Conservation (phyloP, 2,329 filamentous ascomycete species). For the Diplodia corticola region DNA sequence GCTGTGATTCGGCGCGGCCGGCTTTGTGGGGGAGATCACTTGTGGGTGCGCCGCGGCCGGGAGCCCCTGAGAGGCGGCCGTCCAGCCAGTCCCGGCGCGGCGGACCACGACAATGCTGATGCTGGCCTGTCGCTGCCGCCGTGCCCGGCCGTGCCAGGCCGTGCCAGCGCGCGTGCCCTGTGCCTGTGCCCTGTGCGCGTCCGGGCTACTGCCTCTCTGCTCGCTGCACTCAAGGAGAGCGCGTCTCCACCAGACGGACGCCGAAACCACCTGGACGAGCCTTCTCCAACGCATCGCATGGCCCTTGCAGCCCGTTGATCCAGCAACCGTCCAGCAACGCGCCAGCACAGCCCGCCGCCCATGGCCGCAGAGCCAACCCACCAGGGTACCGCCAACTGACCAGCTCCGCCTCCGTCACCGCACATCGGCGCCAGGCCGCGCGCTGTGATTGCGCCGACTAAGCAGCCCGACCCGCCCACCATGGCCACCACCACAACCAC, state of each 20-base stretch:
- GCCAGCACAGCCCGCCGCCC: neutral
- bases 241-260: slow-evolving; percentile 9
- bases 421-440: slow-evolving; percentile 14
- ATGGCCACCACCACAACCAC: slow-evolving; percentile 44
- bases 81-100: neutral
- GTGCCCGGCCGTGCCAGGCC: too few species aligned
- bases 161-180: slow-evolving; percentile 8
- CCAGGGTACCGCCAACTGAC: neutral
- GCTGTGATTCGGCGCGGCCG: neutral
- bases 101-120: slow-evolving; percentile 14
- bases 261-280: neutral
- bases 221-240: neutral
- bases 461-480: slow-evolving; percentile 11
- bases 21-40: neutral
- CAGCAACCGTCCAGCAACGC: slow-evolving; percentile 11
- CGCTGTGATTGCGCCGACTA: slow-evolving; percentile 15
- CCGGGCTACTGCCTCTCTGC: slow-evolving; percentile 5
- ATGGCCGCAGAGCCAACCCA: neutral
- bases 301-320: slow-evolving; percentile 19
- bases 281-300: slow-evolving; percentile 1
- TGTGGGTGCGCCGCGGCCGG: neutral
- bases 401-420: slow-evolving; percentile 1
- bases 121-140: slow-evolving; percentile 9
- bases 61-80: slow-evolving; percentile 2
- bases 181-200: slow-evolving; percentile 16